A percentile compares a stretch with the other conserved stretches of the same genome.
Evolutionary conservation across 257 asterid species (phyloP).

Genomic region (Capsicum pubescens): DNA sequence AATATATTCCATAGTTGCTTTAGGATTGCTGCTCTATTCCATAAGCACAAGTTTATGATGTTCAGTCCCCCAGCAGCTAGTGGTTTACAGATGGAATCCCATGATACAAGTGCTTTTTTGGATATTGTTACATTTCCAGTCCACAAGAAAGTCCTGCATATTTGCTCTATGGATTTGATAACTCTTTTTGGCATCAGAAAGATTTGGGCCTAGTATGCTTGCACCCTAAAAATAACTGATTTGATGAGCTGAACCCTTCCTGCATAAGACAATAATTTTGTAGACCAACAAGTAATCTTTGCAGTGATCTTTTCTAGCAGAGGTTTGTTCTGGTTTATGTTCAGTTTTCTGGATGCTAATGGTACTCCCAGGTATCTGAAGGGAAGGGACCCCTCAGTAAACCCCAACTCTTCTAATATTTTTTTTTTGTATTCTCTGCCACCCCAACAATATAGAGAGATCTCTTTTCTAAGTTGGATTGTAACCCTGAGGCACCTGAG

Average conservation of each 20-base stretch:
- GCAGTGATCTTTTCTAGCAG: neutral
- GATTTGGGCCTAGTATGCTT: neutral
- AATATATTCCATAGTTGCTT: neutral
- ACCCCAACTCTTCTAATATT: neutral
- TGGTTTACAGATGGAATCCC: neutral
- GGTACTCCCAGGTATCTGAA: neutral
- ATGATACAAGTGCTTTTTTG: neutral
- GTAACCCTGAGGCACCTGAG: neutral
- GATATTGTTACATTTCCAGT: neutral
- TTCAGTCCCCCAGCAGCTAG: neutral
- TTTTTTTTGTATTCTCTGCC: neutral
- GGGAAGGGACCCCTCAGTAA: neutral
- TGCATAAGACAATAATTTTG: neutral
- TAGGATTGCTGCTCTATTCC: neutral
- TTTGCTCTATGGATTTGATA: neutral
- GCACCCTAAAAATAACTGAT: neutral
- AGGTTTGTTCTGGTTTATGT: neutral
- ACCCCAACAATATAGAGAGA: neutral
- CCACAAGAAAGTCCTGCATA: neutral
- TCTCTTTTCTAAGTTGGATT: neutral
- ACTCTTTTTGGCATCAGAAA: neutral
- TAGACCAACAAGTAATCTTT: neutral
- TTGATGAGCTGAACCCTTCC: neutral
- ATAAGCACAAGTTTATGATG: neutral
- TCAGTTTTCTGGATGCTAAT: neutral